A percentile compares a stretch with the other conserved stretches of the same genome.
Conservation (phyloP, 1,284 basidiomycete genomes). For the Salmacisia buchloeana region DNA sequence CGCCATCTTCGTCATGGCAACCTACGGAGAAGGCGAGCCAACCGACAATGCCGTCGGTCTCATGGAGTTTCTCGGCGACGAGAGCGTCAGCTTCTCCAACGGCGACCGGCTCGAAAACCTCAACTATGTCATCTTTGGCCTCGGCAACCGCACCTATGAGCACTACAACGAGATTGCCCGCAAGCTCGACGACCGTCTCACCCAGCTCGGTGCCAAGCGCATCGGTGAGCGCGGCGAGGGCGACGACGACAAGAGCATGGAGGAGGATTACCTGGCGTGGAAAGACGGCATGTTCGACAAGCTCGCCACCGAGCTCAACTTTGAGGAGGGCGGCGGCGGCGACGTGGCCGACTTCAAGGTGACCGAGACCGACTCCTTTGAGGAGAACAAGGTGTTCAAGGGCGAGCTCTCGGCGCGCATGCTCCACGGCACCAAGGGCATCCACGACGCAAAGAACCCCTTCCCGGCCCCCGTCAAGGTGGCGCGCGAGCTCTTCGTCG, state of each 20-base stretch:
- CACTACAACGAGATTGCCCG: slow-evolving; percentile 84
- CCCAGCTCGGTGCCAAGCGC: slow-evolving; percentile 74
- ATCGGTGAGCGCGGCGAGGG: slow-evolving; percentile 91
- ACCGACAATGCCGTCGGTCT: slow-evolving; percentile 96
- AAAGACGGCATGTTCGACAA: slow-evolving; percentile 94
- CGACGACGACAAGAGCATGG: slow-evolving; percentile 98
- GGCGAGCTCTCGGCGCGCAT: slow-evolving; percentile 63
- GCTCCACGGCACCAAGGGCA: slow-evolving; percentile 72
- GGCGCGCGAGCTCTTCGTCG: slow-evolving; percentile 77
- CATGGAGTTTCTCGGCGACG: slow-evolving; percentile 83
- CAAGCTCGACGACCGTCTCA: slow-evolving; percentile 69
- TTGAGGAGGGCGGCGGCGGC: slow-evolving; percentile 92
- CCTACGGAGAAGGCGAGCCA: slow-evolving; percentile 97
- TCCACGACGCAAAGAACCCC: slow-evolving; percentile 95
- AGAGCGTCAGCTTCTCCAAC: slow-evolving; percentile 76
- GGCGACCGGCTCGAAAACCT: slow-evolving; percentile 75
- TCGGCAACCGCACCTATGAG: slow-evolving; percentile 77
- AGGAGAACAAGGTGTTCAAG: slow-evolving; percentile 41
- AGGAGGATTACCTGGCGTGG: slow-evolving; percentile 99
- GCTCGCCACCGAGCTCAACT: slow-evolving; percentile 71
- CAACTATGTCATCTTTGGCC: slow-evolving; percentile 90
- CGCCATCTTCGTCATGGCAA: slow-evolving; percentile 91
- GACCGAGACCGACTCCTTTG: slow-evolving; percentile 61
- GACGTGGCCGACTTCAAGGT: slow-evolving; percentile 93
- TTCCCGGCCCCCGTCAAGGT: slow-evolving; percentile 75